Evolutionary conservation across 78 protist genomes (phyloP).

Genomic region (Dictyostelium discoideum): DNA sequence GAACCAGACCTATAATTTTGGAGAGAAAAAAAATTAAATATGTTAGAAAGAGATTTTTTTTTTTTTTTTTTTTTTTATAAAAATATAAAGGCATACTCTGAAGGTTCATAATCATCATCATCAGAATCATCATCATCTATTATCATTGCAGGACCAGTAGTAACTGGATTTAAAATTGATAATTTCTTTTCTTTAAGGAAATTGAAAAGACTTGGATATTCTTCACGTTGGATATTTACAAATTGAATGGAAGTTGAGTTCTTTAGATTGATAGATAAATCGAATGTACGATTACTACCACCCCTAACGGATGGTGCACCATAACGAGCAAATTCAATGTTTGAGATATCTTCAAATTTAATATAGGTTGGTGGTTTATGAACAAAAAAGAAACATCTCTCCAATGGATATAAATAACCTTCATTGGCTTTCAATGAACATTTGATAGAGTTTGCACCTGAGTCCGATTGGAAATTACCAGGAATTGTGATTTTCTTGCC

Average conservation of each 20-base stretch:
- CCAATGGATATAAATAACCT: constrained; percentile 83
- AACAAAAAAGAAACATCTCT: constrained; percentile 80
- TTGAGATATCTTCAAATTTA: constrained; percentile 42
- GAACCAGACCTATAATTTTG: neutral
- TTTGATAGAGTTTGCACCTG: constrained; percentile 32
- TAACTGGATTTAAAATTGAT: constrained; percentile 12
- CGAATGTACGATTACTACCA: constrained; percentile 72
- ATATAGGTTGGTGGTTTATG: constrained; percentile 87
- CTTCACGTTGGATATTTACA: constrained; percentile 54
- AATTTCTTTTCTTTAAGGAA: constrained; percentile 37
- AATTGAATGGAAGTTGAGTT: constrained; percentile 39
- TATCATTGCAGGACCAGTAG: neutral
- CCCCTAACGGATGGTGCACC: neutral
- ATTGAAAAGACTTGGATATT: constrained; percentile 33
- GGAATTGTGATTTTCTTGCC: constrained; percentile 55
- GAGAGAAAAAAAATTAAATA: neutral
- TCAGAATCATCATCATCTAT: constrained; percentile 45
- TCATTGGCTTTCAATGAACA: constrained; percentile 83
- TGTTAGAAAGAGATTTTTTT: neutral
- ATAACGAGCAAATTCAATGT: constrained; percentile 71
- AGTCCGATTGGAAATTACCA: constrained; percentile 18
- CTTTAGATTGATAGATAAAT: constrained; percentile 36
- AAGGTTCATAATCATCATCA: constrained; percentile 74
- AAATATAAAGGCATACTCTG: neutral
- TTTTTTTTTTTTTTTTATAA: constrained; percentile 3